Percentiles rank a stretch among this genome's conserved stretches.
Evolutionary conservation across 305 asterid species (phyloP).

Genomic region (Solanum hybrid): DNA sequence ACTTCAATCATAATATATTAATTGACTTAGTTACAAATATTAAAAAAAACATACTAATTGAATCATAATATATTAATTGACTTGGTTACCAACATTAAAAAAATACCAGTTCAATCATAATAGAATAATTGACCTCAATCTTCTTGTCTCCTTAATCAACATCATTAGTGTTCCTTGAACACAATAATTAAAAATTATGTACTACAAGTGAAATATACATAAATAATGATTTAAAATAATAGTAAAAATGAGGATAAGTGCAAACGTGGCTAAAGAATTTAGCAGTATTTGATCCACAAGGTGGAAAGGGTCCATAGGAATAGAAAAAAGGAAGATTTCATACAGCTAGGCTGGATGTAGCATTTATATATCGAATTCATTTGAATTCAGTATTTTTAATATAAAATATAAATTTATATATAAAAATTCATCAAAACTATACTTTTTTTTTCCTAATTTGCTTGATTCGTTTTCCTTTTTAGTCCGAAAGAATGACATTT

Average conservation of each 20-base stretch:
- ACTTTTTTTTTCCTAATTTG: not conserved
- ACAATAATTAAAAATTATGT: not conserved
- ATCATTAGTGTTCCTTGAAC: not conserved
- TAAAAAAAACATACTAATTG: not conserved
- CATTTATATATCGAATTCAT: not conserved
- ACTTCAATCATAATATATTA: not conserved
- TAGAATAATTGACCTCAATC: not conserved
- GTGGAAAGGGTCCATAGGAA: not conserved
- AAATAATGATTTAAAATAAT: not conserved
- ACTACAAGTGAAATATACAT: not conserved
- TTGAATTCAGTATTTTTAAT: not conserved
- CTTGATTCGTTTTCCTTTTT: not conserved
- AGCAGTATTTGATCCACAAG: constrained; percentile 5
- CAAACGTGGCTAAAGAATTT: not conserved
- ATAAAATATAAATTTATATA: not conserved
- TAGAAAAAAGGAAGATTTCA: not conserved
- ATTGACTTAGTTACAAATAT: not conserved
- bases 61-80: not conserved
- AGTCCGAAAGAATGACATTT: not conserved
- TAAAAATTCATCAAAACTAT: not conserved
- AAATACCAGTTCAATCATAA: not conserved
- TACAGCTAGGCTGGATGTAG: not conserved
- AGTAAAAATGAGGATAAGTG: not conserved
- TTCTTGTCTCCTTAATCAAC: constrained; percentile 3
- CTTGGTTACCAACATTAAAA: not conserved